Evolutionary conservation across 768 basidiomycete species (phyloP).

Genomic region (Hebeloma cylindrosporum): DNA sequence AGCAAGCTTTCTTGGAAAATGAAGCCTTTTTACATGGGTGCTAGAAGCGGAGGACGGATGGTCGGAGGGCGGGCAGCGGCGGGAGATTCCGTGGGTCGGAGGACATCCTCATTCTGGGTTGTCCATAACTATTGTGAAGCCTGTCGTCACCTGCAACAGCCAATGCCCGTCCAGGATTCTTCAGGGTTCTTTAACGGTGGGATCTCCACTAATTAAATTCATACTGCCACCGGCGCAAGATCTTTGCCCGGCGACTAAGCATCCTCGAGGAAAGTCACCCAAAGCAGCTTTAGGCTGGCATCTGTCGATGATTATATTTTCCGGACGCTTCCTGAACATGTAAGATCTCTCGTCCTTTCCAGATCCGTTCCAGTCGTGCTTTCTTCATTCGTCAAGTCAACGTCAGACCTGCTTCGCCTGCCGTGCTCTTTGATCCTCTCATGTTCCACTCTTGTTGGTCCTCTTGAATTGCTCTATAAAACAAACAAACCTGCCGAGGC

Average conservation of each 20-base stretch:
- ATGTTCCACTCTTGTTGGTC: conserved; percentile 27
- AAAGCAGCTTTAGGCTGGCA: conserved; percentile 16
- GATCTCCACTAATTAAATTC: conserved; percentile 29
- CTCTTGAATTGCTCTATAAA: conserved; percentile 35
- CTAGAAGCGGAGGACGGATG: conserved; percentile 6
- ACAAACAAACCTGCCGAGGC: conserved; percentile 28
- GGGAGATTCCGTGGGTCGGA: conserved; percentile 18
- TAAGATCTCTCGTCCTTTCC: conserved; percentile 34
- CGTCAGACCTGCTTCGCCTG: conserved; percentile 32
- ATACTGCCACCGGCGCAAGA: conserved; percentile 34
- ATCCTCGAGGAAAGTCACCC: conserved; percentile 34
- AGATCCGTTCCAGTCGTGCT: conserved; percentile 46
- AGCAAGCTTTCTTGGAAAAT: too few relatives aligned
- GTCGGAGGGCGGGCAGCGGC: conserved; percentile 10
- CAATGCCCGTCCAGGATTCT: conserved; percentile 19
- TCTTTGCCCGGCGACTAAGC: conserved; percentile 37
- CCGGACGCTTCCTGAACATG: conserved; percentile 28
- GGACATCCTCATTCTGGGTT: conserved; percentile 6
- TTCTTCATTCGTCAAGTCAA: conserved; percentile 35
- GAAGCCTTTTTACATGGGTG: too few relatives aligned
- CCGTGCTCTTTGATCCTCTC: conserved; percentile 31
- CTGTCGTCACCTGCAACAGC: conserved; percentile 13
- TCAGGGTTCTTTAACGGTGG: conserved; percentile 24
- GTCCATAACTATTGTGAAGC: conserved; percentile 6
- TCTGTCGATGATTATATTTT: conserved; percentile 22